Conservation (phyloP, 2,329 filamentous ascomycete species). For the Fusarium tupiense region DNA sequence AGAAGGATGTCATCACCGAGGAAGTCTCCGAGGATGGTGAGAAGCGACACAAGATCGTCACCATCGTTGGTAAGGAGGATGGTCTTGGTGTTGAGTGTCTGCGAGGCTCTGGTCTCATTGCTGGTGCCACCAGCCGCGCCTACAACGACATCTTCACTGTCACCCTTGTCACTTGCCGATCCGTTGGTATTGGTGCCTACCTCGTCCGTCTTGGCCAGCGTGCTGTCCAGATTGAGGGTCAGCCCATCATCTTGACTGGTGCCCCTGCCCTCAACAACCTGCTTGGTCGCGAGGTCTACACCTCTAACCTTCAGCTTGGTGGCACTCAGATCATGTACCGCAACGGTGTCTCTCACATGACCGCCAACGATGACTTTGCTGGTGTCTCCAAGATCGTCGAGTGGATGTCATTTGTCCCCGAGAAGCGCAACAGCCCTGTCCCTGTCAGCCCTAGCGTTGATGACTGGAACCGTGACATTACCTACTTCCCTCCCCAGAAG, state of each 20-base stretch:
- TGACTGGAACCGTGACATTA: constrained; percentile 90
- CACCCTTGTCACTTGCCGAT: constrained; percentile 96
- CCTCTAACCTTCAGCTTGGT: constrained; percentile 98
- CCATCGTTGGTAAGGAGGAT: constrained; percentile 91
- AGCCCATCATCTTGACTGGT: constrained; percentile 98
- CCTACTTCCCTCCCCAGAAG: constrained; percentile 83
- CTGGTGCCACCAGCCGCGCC: constrained; percentile 93
- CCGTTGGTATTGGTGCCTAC: constrained; percentile 99
- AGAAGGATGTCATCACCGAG: constrained; percentile 81
- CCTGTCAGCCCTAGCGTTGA: constrained; percentile 90
- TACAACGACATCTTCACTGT: constrained; percentile 99
- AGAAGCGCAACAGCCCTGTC: constrained; percentile 91
- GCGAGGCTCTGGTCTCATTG: constrained; percentile 96
- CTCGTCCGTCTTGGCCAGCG: constrained; percentile 97
- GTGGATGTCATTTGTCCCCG: constrained; percentile 97
- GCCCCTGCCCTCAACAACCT: constrained; percentile 98
- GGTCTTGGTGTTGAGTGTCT: constrained; percentile 98
- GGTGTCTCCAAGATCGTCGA: constrained; percentile 98
- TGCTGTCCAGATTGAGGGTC: constrained; percentile 98
- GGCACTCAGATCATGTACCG: constrained; percentile 99
- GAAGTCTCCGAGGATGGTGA: constrained; percentile 86
- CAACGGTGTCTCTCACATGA: constrained; percentile 99
- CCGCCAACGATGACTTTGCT: constrained; percentile 95
- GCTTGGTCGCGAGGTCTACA: constrained; percentile 97
- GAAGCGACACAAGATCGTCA: constrained; percentile 91